phyloP scores from a whole-genome alignment of 768 basidiomycete genomes.

The Sistotremastrum suecicum region DNA sequence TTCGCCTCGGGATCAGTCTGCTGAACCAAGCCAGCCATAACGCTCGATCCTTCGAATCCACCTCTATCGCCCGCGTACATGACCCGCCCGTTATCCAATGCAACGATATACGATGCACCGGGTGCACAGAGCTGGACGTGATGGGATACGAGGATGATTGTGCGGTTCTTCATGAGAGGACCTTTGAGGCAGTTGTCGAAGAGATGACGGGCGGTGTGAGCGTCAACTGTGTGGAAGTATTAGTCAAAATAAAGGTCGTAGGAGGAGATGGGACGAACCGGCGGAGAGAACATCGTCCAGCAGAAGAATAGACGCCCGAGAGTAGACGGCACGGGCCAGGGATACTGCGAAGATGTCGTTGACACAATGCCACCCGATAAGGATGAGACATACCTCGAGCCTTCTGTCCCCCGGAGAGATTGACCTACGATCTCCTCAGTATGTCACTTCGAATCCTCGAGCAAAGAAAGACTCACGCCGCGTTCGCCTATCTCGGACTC shows the following conservation, averaged over 20 bases:
- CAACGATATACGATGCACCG: slow-evolving; percentile 69
- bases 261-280: slow-evolving; percentile 13
- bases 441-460: background rate
- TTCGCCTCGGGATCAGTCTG: slow-evolving; percentile 20
- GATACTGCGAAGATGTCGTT: slow-evolving; percentile 7
- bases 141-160: slow-evolving; percentile 84
- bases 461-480: slow-evolving; percentile 32
- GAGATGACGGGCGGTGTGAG: slow-evolving; percentile 72
- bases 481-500: slow-evolving; percentile 81
- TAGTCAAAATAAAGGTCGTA: background rate
- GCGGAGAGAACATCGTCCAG: slow-evolving; percentile 69
- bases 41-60: slow-evolving; percentile 50
- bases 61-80: slow-evolving; percentile 55
- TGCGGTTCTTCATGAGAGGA: slow-evolving; percentile 62
- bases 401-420: slow-evolving; percentile 40
- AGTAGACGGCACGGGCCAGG: slow-evolving; percentile 66
- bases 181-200: slow-evolving; percentile 69
- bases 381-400: slow-evolving; percentile 20
- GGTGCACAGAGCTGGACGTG: slow-evolving; percentile 81
- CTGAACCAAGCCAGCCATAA: slow-evolving; percentile 54
- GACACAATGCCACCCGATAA: background rate
- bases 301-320: slow-evolving; percentile 65
- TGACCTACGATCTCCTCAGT: slow-evolving; percentile 18
- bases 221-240: slow-evolving; percentile 45
- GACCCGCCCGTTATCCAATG: slow-evolving; percentile 71